Conservation (phyloP, 2,329 filamentous ascomycete genomes). For the Penicillium freii region DNA sequence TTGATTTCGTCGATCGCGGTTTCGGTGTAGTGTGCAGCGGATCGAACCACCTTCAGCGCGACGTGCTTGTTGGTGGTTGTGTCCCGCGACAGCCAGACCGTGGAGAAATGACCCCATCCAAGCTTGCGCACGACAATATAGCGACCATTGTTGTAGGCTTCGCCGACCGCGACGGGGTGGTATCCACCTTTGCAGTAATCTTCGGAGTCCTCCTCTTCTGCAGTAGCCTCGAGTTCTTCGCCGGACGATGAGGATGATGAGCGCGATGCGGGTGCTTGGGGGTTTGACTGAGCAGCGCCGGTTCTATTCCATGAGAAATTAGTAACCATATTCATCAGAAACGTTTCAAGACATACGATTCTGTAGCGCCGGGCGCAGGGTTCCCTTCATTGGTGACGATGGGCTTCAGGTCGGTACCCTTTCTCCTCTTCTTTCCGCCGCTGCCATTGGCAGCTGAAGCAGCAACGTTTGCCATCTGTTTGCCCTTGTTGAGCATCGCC, state of each 20-base stretch:
- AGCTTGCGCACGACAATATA: constrained; percentile 96
- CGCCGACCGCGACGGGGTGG: constrained; percentile 89
- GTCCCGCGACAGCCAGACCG: constrained; percentile 81
- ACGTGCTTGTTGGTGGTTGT: constrained; percentile 90
- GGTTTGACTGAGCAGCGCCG: constrained; percentile 15
- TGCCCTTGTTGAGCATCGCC: constrained; percentile 64
- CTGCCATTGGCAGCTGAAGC: constrained; percentile 52
- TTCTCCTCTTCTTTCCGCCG: constrained; percentile 64
- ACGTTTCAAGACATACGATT: constrained; percentile 37
- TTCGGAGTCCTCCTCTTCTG: constrained; percentile 97
- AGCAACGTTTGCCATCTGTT: constrained; percentile 57
- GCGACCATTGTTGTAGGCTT: constrained; percentile 95
- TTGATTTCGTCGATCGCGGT: constrained; percentile 99
- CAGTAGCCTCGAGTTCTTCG: constrained; percentile 87
- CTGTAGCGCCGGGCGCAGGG: constrained; percentile 34
- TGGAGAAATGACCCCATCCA: constrained; percentile 99
- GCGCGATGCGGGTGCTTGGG: constrained; percentile 57
- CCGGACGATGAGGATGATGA: constrained; percentile 75
- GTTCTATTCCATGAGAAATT: constrained; percentile 29
- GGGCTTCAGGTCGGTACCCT: constrained; percentile 62
- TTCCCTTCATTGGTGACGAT: constrained; percentile 63
- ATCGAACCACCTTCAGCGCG: constrained; percentile 95
- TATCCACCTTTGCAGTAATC: constrained; percentile 99
- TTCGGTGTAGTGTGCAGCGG: constrained; percentile 96
- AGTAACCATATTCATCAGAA: constrained; percentile 9